Conservation (phyloP, 306 rosid genomes). For the Crataegus laevigata region DNA sequence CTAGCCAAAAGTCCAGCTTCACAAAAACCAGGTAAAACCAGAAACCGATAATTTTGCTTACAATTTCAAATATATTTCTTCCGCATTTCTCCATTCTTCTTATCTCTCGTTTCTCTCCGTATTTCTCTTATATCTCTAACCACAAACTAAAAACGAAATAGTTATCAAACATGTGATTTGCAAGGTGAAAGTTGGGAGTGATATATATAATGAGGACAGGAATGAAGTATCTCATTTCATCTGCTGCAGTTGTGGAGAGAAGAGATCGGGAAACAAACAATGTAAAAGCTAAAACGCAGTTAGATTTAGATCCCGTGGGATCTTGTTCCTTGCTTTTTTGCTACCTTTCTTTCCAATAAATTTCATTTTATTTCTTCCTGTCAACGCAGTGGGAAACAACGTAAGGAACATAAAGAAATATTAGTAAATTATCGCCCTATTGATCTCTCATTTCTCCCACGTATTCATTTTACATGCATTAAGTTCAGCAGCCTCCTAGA, state of each 20-base stretch:
- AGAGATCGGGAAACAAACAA: conserved; percentile 4
- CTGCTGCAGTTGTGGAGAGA: conserved; percentile 22
- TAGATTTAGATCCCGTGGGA: conserved; percentile 14
- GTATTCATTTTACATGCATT: background rate
- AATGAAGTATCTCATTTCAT: background rate
- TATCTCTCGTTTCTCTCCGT: too few species aligned
- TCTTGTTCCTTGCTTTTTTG: conserved; percentile 5
- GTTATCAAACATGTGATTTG: conserved; percentile 25
- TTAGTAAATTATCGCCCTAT: conserved; percentile 22
- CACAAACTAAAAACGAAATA: background rate
- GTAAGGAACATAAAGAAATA: conserved; percentile 19
- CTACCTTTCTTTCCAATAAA: conserved; percentile 1
- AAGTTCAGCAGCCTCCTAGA: background rate
- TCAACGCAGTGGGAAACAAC: conserved; percentile 57
- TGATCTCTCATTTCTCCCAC: background rate
- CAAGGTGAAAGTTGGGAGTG: conserved; percentile 39
- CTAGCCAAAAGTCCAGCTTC: conserved; percentile 43
- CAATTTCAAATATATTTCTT: too few species aligned
- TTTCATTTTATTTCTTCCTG: conserved; percentile 28
- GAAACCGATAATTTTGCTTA: too few species aligned
- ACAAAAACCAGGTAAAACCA: conserved; percentile 45
- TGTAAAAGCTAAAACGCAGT: conserved; percentile 28
- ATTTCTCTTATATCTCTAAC: background rate
- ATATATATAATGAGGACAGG: background rate
- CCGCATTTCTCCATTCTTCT: too few species aligned